Evolutionary conservation across 2,329 filamentous ascomycete species (phyloP).

Genomic region (Metarhizium brunneum): DNA sequence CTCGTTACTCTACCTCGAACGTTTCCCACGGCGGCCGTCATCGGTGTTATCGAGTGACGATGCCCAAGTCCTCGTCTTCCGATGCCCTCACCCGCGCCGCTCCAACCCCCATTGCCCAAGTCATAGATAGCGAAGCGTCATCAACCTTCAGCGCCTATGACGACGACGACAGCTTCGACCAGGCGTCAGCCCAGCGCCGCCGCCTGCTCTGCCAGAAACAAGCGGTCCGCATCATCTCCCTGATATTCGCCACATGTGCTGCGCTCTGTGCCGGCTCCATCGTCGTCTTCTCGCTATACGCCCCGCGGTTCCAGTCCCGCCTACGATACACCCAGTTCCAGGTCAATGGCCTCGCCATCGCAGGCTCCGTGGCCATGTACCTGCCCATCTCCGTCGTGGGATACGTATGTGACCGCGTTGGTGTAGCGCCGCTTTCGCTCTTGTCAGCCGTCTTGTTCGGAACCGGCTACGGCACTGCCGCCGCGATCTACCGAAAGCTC

Average conservation of each 20-base stretch:
- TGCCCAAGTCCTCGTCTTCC: constrained; percentile 3
- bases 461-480: constrained; percentile 73
- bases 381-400: constrained; percentile 84
- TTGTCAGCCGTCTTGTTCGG: constrained; percentile 68
- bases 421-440: constrained; percentile 67
- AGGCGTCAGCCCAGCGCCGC: constrained; percentile 11
- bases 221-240: constrained; percentile 36
- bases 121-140: constrained; percentile 1
- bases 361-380: constrained; percentile 82
- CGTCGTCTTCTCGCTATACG: constrained; percentile 89
- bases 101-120: neutral
- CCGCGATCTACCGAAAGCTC: constrained; percentile 56
- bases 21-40: neutral
- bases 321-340: constrained; percentile 85
- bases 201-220: constrained; percentile 19
- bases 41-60: constrained; percentile 1
- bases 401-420: constrained; percentile 83
- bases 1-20: neutral
- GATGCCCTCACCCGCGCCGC: neutral
- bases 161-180: constrained; percentile 8
- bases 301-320: constrained; percentile 76
- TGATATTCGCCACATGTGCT: constrained; percentile 43
- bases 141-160: constrained; percentile 4
- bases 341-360: constrained; percentile 83
- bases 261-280: constrained; percentile 82